These are phyloP conservation scores for Chlorophyllum brunneum DNA, from an alignment of 768 basidiomycete species.

Conservation along the genomic window DNA sequence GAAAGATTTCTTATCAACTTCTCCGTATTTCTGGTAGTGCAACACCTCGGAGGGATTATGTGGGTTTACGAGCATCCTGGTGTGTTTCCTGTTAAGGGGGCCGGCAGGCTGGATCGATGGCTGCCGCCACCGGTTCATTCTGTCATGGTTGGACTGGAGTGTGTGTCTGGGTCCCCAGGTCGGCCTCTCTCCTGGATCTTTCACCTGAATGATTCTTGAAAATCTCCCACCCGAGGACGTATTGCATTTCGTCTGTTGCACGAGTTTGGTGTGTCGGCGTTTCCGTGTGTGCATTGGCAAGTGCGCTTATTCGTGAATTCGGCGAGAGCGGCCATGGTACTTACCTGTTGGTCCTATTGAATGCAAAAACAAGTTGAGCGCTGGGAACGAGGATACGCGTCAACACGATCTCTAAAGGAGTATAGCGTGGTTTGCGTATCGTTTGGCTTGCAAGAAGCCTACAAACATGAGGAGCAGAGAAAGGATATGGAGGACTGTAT, in stretches of 20 bases:
- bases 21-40: background rate
- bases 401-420: background rate
- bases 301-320: background rate
- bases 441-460: background rate
- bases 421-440: slow-evolving; percentile 2
- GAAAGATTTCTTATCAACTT: slow-evolving; percentile 1
- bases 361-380: background rate
- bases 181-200: background rate
- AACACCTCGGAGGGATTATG: slow-evolving; percentile 3
- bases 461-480: slow-evolving; percentile 4
- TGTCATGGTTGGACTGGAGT: background rate
- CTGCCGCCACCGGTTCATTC: too few relatives aligned
- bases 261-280: background rate
- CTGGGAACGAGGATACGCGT: background rate
- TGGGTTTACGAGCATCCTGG: slow-evolving; percentile 8
- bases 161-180: background rate
- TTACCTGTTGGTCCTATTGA: background rate
- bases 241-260: background rate
- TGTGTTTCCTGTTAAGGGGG: background rate
- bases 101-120: background rate
- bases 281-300: background rate
- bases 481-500: slow-evolving; percentile 2
- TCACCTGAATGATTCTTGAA: background rate
- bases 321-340: slow-evolving; percentile 1
- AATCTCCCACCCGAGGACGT: background rate